phyloP scores from a whole-genome alignment of 1,284 basidiomycete species.

The Moesziomyces globuligerus region DNA sequence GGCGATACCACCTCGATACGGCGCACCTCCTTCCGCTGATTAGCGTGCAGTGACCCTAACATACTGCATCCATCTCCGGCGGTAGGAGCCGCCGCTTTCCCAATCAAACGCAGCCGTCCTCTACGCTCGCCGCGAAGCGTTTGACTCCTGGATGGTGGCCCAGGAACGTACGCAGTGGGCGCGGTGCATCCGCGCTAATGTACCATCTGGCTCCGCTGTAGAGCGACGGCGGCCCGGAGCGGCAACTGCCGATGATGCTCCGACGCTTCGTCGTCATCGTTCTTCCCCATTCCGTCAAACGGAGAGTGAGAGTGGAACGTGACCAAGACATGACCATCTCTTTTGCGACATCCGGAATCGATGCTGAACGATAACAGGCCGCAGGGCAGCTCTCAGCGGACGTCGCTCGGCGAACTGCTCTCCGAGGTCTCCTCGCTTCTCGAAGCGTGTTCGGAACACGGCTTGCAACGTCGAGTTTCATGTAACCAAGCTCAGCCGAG shows the following conservation, averaged over 20 bases:
- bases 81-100: background rate
- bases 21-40: background rate
- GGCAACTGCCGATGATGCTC: slow-evolving; percentile 1
- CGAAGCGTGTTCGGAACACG: background rate
- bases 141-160: slow-evolving; percentile 1
- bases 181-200: slow-evolving; percentile 12
- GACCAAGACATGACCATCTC: background rate
- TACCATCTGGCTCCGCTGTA: slow-evolving; percentile 7
- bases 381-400: background rate
- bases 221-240: slow-evolving; percentile 6
- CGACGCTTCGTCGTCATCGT: background rate
- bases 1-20: background rate
- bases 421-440: background rate
- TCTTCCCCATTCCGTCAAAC: background rate
- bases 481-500: too few species aligned
- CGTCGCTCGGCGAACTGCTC: background rate
- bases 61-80: background rate
- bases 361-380: background rate
- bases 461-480: background rate
- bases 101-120: background rate
- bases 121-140: background rate
- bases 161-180: background rate
- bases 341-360: background rate
- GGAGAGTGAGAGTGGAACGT: background rate
- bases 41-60: background rate